Evolutionary conservation across 306 rosid genomes (phyloP), one percentile per base, ranked within the genome.

Genomic region (Cyamopsis tetragonoloba): DNA sequence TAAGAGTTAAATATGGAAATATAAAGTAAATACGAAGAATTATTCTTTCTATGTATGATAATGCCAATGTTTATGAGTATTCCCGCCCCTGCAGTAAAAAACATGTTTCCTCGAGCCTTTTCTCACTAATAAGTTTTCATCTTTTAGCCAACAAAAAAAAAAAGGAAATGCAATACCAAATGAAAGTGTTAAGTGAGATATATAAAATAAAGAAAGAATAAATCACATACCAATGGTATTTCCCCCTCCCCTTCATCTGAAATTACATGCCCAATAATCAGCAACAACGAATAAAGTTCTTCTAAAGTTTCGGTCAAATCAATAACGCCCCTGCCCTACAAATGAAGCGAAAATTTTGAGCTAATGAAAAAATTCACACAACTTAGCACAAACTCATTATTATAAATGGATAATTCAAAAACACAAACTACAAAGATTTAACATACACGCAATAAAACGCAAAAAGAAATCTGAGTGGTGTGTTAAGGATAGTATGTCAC

Each of bases 201-300:
- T 12, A 39, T 37, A 53, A 46, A 58, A 70, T 30, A 42, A 20
- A 42, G 44, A 66, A 66, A 81, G 72, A 76, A 46, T 56, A 69
- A 63, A 44, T 43, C 7, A 57, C 77, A 72, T 89, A 89, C 98
- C 93, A 81, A 54, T 0, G 98, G 98, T 50, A 88, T 83, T 79
- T 92, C 98, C 49, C 98, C 98, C 76, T 87, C 96, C 75, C 95
- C 98, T 81, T 92, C 98, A 68, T 92, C 98, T 44, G 98, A 96
- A 22, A 87, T 69, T 60, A 89, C 96, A 23, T 92, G 98, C 56
- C 98, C 96, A 72, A 82, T 86, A 68, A 89, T 81, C 61, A 92
- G 83, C 81, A 92, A 66, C 78, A 92, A 77, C 10, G 98, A 87
- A 82, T 92, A 92, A 49, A 92, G 83, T 85, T 92, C 98, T 79